phyloP scores from a whole-genome alignment of 768 basidiomycete genomes.

The Boletus tylopilopsis region DNA sequence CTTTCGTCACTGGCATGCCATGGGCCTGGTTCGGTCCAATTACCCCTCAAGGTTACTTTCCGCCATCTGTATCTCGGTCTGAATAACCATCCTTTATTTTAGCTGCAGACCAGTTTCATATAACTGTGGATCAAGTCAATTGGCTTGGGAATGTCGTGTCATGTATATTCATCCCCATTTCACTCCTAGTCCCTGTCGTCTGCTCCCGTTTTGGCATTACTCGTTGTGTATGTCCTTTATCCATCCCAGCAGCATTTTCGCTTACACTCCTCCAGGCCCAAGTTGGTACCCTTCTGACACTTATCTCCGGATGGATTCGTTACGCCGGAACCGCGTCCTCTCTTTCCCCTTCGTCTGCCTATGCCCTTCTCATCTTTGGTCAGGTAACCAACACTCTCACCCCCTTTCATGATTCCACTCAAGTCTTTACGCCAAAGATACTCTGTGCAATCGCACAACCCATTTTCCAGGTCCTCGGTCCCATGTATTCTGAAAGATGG shows the following conservation, averaged over 20 bases:
- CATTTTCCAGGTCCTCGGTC: constrained; percentile 72
- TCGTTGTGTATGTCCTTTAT: constrained; percentile 48
- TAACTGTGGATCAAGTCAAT: constrained; percentile 68
- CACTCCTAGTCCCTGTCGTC: constrained; percentile 55
- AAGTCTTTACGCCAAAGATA: constrained; percentile 36
- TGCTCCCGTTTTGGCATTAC: constrained; percentile 58
- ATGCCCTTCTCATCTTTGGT: constrained; percentile 64
- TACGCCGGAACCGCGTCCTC: constrained; percentile 64
- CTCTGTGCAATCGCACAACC: constrained; percentile 66
- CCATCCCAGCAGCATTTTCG: background rate
- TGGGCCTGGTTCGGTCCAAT: constrained; percentile 89
- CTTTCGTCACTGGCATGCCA: constrained; percentile 58
- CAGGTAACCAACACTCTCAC: constrained; percentile 45
- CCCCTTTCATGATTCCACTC: background rate
- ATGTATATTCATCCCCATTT: constrained; percentile 58
- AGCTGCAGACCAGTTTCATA: constrained; percentile 64
- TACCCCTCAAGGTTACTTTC: constrained; percentile 65
- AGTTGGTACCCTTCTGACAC: constrained; percentile 47
- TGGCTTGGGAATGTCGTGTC: constrained; percentile 76
- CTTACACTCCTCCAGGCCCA: constrained; percentile 47
- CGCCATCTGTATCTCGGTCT: background rate
- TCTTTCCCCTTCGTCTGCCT: constrained; percentile 49
- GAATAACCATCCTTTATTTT: background rate
- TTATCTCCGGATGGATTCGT: constrained; percentile 73
- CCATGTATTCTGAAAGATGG: constrained; percentile 82